Percentiles rank a stretch among this genome's conserved stretches.
phyloP scores from a whole-genome alignment of 805 yeast species.

The Spathaspora passalidarum region DNA sequence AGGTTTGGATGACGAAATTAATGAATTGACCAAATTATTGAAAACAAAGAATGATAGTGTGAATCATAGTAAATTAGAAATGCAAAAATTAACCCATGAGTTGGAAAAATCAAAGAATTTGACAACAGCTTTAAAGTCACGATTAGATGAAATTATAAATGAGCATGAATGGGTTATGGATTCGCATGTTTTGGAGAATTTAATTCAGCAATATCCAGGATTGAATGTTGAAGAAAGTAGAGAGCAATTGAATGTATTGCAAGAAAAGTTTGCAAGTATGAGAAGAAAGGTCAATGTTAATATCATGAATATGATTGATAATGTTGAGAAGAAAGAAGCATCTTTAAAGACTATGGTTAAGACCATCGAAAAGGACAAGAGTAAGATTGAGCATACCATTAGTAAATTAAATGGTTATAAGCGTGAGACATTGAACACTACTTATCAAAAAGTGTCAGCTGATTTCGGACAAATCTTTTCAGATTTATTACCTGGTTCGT shows the following conservation, averaged over 20 bases:
- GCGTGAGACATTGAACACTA: constrained; percentile 72
- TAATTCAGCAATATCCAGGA: constrained; percentile 60
- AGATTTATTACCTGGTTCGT: constrained; percentile 84
- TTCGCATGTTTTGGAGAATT: constrained; percentile 50
- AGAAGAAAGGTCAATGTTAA: constrained; percentile 79
- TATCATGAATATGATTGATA: constrained; percentile 88
- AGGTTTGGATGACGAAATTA: constrained; percentile 75
- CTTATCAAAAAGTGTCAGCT: constrained; percentile 81
- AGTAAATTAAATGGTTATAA: constrained; percentile 81
- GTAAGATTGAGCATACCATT: constrained; percentile 86
- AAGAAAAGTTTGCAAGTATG: constrained; percentile 63
- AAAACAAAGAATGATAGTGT: constrained; percentile 42
- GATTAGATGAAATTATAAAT: constrained; percentile 44
- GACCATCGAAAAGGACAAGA: constrained; percentile 85
- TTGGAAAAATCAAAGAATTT: constrained; percentile 45
- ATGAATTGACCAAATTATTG: constrained; percentile 50
- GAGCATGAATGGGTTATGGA: constrained; percentile 76
- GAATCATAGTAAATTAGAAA: constrained; percentile 47
- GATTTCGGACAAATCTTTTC: constrained; percentile 91
- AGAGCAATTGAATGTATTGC: constrained; percentile 52
- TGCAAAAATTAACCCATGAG: constrained; percentile 55
- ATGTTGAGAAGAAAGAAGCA: constrained; percentile 82
- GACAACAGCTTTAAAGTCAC: constrained; percentile 32
- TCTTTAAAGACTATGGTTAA: constrained; percentile 75
- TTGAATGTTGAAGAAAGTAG: constrained; percentile 57